These are phyloP conservation scores for Sporisorium scitamineum DNA, from an alignment of 1,284 basidiomycete genomes.

Conservation along the genomic window DNA sequence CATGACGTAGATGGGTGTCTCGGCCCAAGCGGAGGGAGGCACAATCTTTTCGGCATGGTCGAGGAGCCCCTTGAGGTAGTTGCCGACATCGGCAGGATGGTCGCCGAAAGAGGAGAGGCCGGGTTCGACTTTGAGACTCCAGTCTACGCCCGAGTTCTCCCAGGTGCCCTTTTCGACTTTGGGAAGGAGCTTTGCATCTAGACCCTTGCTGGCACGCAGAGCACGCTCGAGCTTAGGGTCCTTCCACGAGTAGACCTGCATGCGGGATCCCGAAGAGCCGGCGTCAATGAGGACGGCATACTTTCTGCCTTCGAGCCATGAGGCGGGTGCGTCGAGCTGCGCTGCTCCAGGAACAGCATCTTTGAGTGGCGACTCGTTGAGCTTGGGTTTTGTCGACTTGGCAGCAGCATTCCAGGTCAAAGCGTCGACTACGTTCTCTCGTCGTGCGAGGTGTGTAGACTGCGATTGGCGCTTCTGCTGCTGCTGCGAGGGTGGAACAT, in stretches of 20 bases:
- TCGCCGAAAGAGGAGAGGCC: slow-evolving; percentile 90
- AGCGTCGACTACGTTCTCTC: slow-evolving; percentile 46
- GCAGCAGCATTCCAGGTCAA: slow-evolving; percentile 52
- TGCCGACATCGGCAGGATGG: slow-evolving; percentile 77
- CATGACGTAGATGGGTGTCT: slow-evolving; percentile 91
- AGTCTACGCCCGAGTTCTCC: slow-evolving; percentile 75
- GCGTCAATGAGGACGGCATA: slow-evolving; percentile 98
- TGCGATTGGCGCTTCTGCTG: slow-evolving; percentile 19
- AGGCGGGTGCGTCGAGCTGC: slow-evolving; percentile 40
- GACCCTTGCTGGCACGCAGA: slow-evolving; percentile 62
- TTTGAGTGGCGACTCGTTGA: slow-evolving; percentile 47
- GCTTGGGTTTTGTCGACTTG: slow-evolving; percentile 30
- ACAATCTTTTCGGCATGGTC: slow-evolving; percentile 84
- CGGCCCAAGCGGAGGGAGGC: slow-evolving; percentile 82
- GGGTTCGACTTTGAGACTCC: slow-evolving; percentile 92
- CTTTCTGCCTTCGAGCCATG: slow-evolving; percentile 53
- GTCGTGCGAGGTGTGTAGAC: not conserved
- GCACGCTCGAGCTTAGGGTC: slow-evolving; percentile 76
- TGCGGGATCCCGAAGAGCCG: slow-evolving; percentile 92
- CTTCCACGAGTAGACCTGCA: slow-evolving; percentile 97
- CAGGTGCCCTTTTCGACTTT: slow-evolving; percentile 91
- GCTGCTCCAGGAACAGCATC: slow-evolving; percentile 40
- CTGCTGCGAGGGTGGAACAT: not conserved
- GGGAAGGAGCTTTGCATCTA: slow-evolving; percentile 74
- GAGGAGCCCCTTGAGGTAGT: slow-evolving; percentile 85